Evolutionary conservation across 2,329 filamentous ascomycete species (phyloP).

Genomic region (Arthrobotrys conoides): DNA sequence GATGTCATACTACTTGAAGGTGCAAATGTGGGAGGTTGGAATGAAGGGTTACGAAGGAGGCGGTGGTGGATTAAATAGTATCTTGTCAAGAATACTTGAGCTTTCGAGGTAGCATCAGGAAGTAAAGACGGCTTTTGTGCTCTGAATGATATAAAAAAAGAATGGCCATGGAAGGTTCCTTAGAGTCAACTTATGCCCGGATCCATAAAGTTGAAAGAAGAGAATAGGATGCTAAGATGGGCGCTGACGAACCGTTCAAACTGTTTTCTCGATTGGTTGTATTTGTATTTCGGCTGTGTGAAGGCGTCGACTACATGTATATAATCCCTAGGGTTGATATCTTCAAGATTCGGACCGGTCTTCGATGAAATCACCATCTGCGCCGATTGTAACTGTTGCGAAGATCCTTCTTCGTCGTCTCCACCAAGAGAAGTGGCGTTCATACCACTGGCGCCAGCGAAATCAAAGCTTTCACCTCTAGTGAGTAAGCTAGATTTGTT

Average conservation of each 20-base stretch:
- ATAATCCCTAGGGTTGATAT: conserved; percentile 82
- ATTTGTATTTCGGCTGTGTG: conserved; percentile 83
- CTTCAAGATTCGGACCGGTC: conserved; percentile 69
- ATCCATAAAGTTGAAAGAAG: conserved; percentile 41
- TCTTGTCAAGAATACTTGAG: conserved; percentile 85
- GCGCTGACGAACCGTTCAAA: conserved; percentile 77
- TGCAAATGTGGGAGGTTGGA: conserved; percentile 78
- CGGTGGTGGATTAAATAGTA: conserved; percentile 95
- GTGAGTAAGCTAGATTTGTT: conserved; percentile 68
- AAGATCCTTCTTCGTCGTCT: conserved; percentile 53
- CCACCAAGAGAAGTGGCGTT: conserved; percentile 36
- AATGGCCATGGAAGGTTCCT: neutral
- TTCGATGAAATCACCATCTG: conserved; percentile 32
- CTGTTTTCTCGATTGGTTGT: conserved; percentile 86
- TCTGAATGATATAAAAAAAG: conserved; percentile 66
- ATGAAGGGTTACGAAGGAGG: conserved; percentile 90
- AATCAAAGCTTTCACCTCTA: conserved; percentile 62
- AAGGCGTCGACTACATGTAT: conserved; percentile 86
- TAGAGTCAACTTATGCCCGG: conserved; percentile 57
- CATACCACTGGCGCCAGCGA: conserved; percentile 53
- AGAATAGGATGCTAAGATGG: conserved; percentile 13
- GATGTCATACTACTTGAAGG: conserved; percentile 72
- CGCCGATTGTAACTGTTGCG: conserved; percentile 7
- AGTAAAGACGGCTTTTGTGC: conserved; percentile 79
- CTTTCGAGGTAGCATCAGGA: conserved; percentile 84